Percentiles rank a stretch among this genome's conserved stretches.
These are phyloP conservation scores for Pseudocercospora vitis DNA, from an alignment of 2,329 filamentous ascomycete genomes.

Conservation along the genomic window DNA sequence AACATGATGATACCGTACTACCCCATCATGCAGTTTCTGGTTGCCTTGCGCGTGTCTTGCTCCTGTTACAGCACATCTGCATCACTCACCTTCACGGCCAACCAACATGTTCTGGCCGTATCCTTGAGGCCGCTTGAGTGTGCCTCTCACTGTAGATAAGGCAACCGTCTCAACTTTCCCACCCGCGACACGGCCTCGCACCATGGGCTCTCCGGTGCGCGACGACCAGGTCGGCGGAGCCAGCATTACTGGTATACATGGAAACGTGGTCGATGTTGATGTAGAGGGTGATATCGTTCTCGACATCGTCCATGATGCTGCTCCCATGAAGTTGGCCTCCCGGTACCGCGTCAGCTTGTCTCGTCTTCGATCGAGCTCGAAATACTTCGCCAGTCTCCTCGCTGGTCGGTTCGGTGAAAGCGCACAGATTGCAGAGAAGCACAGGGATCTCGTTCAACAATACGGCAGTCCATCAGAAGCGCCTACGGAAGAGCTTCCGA, in stretches of 20 bases:
- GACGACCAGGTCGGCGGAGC: background rate
- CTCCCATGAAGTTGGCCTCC: constrained; percentile 51
- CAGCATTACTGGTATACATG: background rate
- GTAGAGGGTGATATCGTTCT: constrained; percentile 65
- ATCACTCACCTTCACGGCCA: constrained; percentile 1
- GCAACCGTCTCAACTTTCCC: background rate
- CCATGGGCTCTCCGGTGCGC: background rate
- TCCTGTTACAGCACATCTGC: background rate
- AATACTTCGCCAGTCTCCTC: constrained; percentile 69
- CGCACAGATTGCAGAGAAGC: constrained; percentile 52
- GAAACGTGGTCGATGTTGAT: constrained; percentile 52
- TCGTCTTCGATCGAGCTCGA: constrained; percentile 60
- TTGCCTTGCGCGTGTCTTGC: background rate
- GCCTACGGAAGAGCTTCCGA: constrained; percentile 57
- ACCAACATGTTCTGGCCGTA: constrained; percentile 53
- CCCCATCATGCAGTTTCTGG: too few species aligned
- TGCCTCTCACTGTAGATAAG: background rate
- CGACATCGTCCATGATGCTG: constrained; percentile 65
- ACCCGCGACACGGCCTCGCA: background rate
- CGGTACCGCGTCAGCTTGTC: constrained; percentile 64
- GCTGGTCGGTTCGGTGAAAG: constrained; percentile 64
- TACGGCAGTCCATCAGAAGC: constrained; percentile 47
- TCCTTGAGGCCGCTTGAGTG: constrained; percentile 39
- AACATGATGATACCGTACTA: background rate
- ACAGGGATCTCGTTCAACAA: constrained; percentile 52